Conservation (phyloP, 306 rosid species). For the Vigna reflexopilosa region DNA sequence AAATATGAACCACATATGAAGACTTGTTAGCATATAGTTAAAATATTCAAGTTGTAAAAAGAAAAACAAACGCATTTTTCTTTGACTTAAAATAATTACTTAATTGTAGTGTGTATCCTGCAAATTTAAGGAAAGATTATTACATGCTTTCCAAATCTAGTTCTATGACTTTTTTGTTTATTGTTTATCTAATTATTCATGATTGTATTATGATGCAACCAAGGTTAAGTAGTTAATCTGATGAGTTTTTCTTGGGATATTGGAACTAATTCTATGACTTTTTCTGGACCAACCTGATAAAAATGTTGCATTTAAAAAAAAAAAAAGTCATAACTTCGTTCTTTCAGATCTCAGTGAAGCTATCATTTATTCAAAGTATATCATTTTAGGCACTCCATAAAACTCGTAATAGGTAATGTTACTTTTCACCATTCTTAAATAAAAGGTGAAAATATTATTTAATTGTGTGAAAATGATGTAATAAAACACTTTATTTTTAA, state of each 20-base stretch:
- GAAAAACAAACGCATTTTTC: background rate
- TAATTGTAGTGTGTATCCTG: background rate
- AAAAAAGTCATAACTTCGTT: too few relatives aligned
- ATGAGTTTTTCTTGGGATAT: too few relatives aligned
- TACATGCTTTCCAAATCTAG: background rate
- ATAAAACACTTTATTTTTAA: too few relatives aligned
- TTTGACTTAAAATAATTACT: background rate
- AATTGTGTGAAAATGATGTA: background rate
- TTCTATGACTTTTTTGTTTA: too few relatives aligned
- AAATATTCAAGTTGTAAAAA: too few relatives aligned
- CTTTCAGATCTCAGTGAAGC: background rate
- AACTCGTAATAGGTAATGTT: background rate
- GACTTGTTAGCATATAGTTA: background rate
- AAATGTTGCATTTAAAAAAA: too few relatives aligned
- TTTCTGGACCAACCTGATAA: too few relatives aligned
- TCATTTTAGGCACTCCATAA: background rate
- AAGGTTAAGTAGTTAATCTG: too few relatives aligned
- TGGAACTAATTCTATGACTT: too few relatives aligned
- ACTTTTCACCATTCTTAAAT: background rate
- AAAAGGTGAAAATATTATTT: background rate
- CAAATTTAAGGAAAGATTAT: background rate
- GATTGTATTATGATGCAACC: too few relatives aligned
- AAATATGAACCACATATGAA: background rate
- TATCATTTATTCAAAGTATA: background rate
- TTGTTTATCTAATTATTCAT: too few relatives aligned